Evolutionary conservation across 2,329 filamentous ascomycete genomes (phyloP), one percentile per base, ranked within the genome.

Genomic region (Penicillium sp.): DNA sequence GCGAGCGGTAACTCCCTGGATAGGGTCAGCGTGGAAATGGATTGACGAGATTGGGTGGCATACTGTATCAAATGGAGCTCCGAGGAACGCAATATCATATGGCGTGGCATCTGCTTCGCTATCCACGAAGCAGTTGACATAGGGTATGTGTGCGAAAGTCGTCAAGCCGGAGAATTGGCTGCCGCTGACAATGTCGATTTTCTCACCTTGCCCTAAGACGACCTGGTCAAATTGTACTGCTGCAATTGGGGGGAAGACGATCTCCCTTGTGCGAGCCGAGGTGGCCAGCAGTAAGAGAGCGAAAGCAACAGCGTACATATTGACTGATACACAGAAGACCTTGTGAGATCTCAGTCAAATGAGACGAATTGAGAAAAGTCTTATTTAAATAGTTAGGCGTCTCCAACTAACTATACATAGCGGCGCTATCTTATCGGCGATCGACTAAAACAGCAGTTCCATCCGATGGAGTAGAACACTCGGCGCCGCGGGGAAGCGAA

Each of bases 31-130:
- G 23, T 9, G 41, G 7, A 31, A n/a, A 19, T 5, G 17, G 19
- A 47, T 29, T 15, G 47, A n/a, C 19, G 21, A 26, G 3, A 15
- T 26, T 30, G 7, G 23, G 23, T 3, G 5, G 23, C 35, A 5
- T 53, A 77, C 81, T 0, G 82, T 84, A 66, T 84, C 83, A 61
- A 84, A 84, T 0, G 82, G 83, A 3, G 82, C 82, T 5, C 82
- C 83, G 7, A 85, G 65, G 56, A 85, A 76, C 17, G 82, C 83
- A 60, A 77, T 73, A 51, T 77, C 75, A 60, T 74, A 76, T 47
- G 64, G 71, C 11, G 44, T 62, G 8, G 54, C 19, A 5, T 57
- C 31, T 15, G 68, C 62, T 11, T 68, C 59, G n/a, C 61, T 62
- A 4, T 68, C 66, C 7, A 69, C 64, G 51, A 75, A 69, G 54